Evolutionary conservation across 2,329 filamentous ascomycete genomes (phyloP).

Genomic region (Epichloe aotearoae): DNA sequence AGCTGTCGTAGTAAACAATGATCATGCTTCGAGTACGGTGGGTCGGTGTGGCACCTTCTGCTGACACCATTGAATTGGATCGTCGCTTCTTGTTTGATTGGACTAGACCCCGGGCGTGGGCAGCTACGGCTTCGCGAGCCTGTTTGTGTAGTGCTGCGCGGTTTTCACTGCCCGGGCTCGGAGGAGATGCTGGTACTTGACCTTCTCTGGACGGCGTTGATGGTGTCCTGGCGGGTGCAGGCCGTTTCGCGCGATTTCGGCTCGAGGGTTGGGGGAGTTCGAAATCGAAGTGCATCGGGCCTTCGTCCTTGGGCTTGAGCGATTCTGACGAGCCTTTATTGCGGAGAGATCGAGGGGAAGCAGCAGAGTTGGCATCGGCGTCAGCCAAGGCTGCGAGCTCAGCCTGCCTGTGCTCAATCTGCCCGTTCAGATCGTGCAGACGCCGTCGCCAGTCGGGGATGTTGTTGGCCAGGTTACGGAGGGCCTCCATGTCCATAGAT

Average conservation of each 20-base stretch:
- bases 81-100: constrained; percentile 37
- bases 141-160: constrained; percentile 19
- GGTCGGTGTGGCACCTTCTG: constrained; percentile 34
- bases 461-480: constrained; percentile 40
- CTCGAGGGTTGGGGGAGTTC: not conserved
- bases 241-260: constrained; percentile 1
- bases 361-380: constrained; percentile 11
- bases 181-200: constrained; percentile 16
- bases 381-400: constrained; percentile 39
- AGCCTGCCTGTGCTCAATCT: constrained; percentile 48
- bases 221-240: constrained; percentile 5
- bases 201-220: constrained; percentile 11
- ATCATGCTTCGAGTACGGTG: constrained; percentile 64
- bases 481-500: constrained; percentile 39
- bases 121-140: constrained; percentile 31
- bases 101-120: constrained; percentile 32
- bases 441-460: constrained; percentile 47
- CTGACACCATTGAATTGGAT: constrained; percentile 38
- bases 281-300: constrained; percentile 12
- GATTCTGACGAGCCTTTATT: constrained; percentile 42
- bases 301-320: constrained; percentile 35
- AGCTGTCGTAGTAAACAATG: constrained; percentile 84
- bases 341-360: constrained; percentile 29
- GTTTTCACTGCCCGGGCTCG: constrained; percentile 8
- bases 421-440: constrained; percentile 45